Evolutionary conservation across 306 rosid species (phyloP), one percentile per base, ranked within the genome.

Genomic region (Medicago arabica): DNA sequence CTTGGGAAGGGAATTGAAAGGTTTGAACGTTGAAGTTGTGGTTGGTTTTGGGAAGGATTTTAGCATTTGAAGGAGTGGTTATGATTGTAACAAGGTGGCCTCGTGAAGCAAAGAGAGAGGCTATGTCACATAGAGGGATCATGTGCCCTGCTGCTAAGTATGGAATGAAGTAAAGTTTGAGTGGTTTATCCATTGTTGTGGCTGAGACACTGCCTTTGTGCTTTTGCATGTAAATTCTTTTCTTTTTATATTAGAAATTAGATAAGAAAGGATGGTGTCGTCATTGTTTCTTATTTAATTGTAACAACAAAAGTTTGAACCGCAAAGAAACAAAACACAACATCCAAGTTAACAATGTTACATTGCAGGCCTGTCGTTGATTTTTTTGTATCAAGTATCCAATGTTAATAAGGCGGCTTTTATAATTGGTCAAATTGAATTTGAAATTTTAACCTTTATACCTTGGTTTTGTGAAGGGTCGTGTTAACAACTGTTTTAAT

Each of bases 51-150:
- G 51, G 36, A 66, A 66, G 53, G 54, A 17, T 11, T 11, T 36
- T 34, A 28, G 84, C 74, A 25, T 84, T 84, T 34, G 58, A 63
- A 5, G 73, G 84, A 23, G 88, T 83, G 67, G 88, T 71, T 62
- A 86, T 77, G 79, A 86, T 50, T 40, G 88, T 86, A 9, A 79
- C 86, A 9, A 72, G 60, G 8, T 63, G 80, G 28, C 85, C 85
- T 2, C 78, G 82, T 39, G 78, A 39, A 11, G 80, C 70, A 23
- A 87, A 84, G 41, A 84, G 71, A 3, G 61, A 34, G 1, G 86
- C 85, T 67, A 84, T 71, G 46, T 84, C 86, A 13, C 77, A 71
- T 5, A 82, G 66, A 6, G 88, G 86, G 50, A 87, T 69, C 19
- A 81, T 71, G 43, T 81, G 87, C n/a, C 87, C 87, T 0, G 82